Evolutionary conservation across 2,329 filamentous ascomycete genomes (phyloP), one percentile per base, ranked within the genome.

Genomic region (Chaetomiaceae sp.): DNA sequence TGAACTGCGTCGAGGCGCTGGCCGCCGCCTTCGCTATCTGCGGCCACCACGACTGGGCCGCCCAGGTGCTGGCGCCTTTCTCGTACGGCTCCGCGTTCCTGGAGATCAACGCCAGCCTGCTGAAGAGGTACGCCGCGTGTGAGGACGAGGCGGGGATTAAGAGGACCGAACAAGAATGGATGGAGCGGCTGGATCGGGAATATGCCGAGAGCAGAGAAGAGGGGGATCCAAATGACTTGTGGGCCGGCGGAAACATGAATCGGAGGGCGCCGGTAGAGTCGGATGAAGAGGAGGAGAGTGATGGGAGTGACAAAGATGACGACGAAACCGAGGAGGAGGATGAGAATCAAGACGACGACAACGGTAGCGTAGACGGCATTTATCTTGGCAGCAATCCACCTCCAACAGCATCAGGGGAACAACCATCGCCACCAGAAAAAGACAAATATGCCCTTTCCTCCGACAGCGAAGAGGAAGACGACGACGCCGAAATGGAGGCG

Each of bases 1-100:
- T 98, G 52, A 98, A 98, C 66, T 98, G 93, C 59, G 93, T 89
- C 24, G 93, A 98, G 71, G 93, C 93, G 4, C 73, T 98, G 38
- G 93, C 89, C 0, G 91, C 93, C 3, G 88, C 87, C 18, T 98
- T 95, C 62, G 87, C 79, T 60, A 98, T 98, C 54, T 97, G 91
- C 58, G 88, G 93, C 4, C 88, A 93, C 60, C 65, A 78, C 6
- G 91, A 96, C 41, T 98, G 93, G 93, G 91, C 93, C 0, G 81
- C 85, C 61, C 79, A 88, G 52, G 81, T 95, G 1, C 68, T 98
- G 22, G 79, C 79, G 53, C 85, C 87, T 2, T 98, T 98, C 60
- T 83, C 83, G 3, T 98, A 98, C 61, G 93, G 93, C 0, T 70
- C 81, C 48, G 83, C 88, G 1, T 98, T 98, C 61, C 66, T 98